Percentiles rank a stretch among this genome's conserved stretches.
phyloP scores from a whole-genome alignment of 805 yeast species.

The Metschnikowia henanensis region DNA sequence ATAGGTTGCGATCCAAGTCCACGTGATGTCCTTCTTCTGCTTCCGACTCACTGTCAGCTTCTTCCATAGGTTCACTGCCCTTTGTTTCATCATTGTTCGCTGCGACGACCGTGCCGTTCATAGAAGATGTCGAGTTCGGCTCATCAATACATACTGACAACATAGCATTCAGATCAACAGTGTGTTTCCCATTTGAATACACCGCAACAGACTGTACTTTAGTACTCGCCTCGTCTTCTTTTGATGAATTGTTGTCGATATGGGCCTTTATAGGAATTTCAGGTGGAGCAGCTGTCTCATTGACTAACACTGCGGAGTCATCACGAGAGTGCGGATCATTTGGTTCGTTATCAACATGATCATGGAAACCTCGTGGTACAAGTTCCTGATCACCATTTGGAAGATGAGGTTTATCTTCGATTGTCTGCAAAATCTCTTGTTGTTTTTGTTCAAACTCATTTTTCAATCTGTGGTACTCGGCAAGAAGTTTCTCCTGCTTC shows the following conservation, averaged over 20 bases:
- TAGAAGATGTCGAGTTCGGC: not conserved
- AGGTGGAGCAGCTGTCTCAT: no score
- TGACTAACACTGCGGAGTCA: no score
- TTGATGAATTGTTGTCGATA: no score
- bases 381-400: conserved; percentile 1
- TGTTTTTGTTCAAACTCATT: conserved; percentile 23
- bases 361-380: not conserved
- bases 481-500: conserved; percentile 47
- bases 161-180: no score
- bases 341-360: not conserved
- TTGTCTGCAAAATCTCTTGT: conserved; percentile 10
- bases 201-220: no score
- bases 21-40: conserved; percentile 36
- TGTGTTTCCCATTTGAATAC: no score
- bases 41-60: conserved; percentile 30
- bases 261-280: no score
- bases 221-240: no score
- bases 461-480: conserved; percentile 32
- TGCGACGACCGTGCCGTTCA: not conserved
- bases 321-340: not conserved
- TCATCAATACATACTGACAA: no score
- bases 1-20: conserved; percentile 57
- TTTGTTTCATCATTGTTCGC: not conserved
- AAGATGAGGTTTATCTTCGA: not conserved
- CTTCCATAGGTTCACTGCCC: not conserved